phyloP scores from a whole-genome alignment of 1,284 basidiomycete genomes.

The Microbotryum lychnidis-dioicae region DNA sequence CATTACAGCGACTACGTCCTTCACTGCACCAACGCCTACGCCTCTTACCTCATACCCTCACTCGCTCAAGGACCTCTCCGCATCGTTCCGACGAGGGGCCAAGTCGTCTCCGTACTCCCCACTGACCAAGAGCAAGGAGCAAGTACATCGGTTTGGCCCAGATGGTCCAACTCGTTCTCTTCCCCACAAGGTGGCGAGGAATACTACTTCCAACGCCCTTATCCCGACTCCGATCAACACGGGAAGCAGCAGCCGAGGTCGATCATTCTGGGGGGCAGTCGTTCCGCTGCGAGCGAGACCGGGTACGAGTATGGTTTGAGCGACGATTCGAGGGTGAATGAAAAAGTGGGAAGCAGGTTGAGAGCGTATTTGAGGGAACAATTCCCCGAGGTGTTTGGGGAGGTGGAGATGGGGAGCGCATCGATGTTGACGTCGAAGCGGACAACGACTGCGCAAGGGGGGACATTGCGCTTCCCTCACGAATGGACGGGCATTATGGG shows the following conservation, averaged over 20 bases:
- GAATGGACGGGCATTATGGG: constrained; percentile 77
- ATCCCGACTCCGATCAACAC: constrained; percentile 62
- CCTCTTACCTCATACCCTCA: constrained; percentile 58
- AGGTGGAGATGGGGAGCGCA: constrained; percentile 48
- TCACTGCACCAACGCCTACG: constrained; percentile 73
- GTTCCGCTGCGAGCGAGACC: constrained; percentile 45
- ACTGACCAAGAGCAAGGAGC: constrained; percentile 16
- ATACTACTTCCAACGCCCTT: constrained; percentile 72
- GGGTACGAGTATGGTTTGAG: constrained; percentile 50
- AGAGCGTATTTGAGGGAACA: constrained; percentile 53
- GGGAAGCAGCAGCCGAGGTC: constrained; percentile 50
- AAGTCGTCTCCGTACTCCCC: constrained; percentile 58
- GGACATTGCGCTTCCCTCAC: too few species aligned
- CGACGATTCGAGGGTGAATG: constrained; percentile 56
- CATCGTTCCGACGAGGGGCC: constrained; percentile 65
- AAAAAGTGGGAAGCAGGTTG: constrained; percentile 48
- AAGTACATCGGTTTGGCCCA: neutral
- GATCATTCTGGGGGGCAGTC: constrained; percentile 64
- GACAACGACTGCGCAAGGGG: too few species aligned
- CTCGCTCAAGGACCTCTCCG: constrained; percentile 49
- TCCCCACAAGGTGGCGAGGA: constrained; percentile 49
- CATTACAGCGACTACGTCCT: constrained; percentile 52
- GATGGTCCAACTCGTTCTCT: constrained; percentile 25
- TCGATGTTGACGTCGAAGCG: too few species aligned
- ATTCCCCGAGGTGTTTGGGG: constrained; percentile 51